These are phyloP conservation scores for Heteromeles arbutifolia DNA, from an alignment of 306 rosid genomes.

Conservation along the genomic window DNA sequence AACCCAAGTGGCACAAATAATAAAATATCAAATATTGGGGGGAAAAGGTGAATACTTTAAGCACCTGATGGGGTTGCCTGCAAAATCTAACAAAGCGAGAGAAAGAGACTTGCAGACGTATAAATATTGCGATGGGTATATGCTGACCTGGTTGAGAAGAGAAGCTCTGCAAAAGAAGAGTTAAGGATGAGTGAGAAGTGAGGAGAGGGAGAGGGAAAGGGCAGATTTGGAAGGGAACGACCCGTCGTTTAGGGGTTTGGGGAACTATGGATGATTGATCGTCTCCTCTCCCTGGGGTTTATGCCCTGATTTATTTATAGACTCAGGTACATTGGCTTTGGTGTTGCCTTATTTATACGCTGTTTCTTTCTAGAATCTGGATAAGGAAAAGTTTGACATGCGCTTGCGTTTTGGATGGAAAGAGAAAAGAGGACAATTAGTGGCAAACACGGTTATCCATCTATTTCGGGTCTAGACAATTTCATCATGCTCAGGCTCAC, in stretches of 20 bases:
- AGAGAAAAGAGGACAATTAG: too few relatives aligned
- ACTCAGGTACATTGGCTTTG: neutral
- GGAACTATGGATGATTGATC: neutral
- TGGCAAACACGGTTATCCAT: too few relatives aligned
- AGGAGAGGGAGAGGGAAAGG: neutral
- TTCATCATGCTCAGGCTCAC: too few relatives aligned
- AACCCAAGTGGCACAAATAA: neutral
- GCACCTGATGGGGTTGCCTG: neutral
- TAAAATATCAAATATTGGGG: neutral
- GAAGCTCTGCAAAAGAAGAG: neutral
- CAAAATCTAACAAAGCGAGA: neutral
- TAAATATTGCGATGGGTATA: neutral
- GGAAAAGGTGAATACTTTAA: neutral
- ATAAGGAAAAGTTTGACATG: neutral
- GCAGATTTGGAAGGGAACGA: conserved; percentile 8
- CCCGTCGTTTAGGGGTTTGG: conserved; percentile 1
- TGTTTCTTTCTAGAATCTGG: neutral
- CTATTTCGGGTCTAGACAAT: too few relatives aligned
- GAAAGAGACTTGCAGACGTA: neutral
- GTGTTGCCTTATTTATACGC: neutral
- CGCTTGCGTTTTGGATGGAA: neutral
- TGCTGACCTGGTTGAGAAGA: neutral
- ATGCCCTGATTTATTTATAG: neutral
- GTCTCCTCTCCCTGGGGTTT: neutral
- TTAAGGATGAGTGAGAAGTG: neutral